Base-by-base conservation (phyloP, 768 basidiomycete species). In the Pisolithus sp. region DNA sequence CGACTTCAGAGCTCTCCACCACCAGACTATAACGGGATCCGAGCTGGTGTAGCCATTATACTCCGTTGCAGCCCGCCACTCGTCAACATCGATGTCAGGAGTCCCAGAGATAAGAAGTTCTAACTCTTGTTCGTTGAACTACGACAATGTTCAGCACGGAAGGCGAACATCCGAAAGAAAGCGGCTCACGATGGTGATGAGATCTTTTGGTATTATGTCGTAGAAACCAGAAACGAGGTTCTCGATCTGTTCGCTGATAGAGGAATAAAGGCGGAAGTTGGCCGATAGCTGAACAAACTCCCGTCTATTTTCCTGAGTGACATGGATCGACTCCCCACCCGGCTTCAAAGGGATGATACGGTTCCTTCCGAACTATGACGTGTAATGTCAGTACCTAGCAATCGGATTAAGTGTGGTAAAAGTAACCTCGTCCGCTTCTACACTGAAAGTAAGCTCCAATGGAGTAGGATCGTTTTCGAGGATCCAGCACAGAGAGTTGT, bases 31-130 rank as follows among this genome's bases (percentile, higher is more conserved):
- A 62, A 95, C 93, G 6, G 95, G 91, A 66, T 99, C 94, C 3
- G 87, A 89, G 61, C 86, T 80, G 6, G 78, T 81, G 66, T 91
- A 93, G 44, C 90, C 89, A 56, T 86, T 90, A 71, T 93, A 92
- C 62, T 93, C 92, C 3, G 90, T 93, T 12, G 90, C 89, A 15
- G 87, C 84, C 49, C 90, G 82, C 92, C 93, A 94, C 69, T 98
- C 96, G 65, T 99, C 96, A 2, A 97, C 92, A 59, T 98, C 94
- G 57, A 99, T 93, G 58, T 95, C 93, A n/a, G 96, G 95, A 18
- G 95, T 93, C 23, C 96, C 96, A 4, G 92, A 94, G 55, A 96
- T 95, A 41, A 96, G 78, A 15, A 96, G 76, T 67, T 96, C 93
- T 28, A 96, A 79, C 62, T 96, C 93, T 71, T 93, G 86, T 59